These are phyloP conservation scores for Entophlyctis luteolus DNA, from an alignment of 192 early-diverging fungal genomes.

Conservation along the genomic window DNA sequence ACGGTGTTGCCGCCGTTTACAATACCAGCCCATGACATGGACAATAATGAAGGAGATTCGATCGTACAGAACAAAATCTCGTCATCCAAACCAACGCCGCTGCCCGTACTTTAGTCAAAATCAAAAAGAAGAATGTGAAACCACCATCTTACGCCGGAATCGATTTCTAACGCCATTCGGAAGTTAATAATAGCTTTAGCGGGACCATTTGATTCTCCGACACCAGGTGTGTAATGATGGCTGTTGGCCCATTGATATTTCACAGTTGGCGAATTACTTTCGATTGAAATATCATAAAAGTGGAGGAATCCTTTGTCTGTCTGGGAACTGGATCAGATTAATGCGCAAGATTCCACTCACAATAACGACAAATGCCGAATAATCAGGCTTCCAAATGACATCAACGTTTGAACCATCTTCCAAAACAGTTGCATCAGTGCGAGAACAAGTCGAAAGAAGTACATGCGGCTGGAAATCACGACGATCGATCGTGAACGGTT, in stretches of 20 bases:
- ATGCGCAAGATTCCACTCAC: constrained; percentile 37
- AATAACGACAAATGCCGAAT: constrained; percentile 57
- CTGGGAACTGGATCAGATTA: constrained; percentile 4
- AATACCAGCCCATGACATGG: constrained; percentile 68
- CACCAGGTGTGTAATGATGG: constrained; percentile 62
- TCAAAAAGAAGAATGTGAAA: neutral
- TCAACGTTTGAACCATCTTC: constrained; percentile 72
- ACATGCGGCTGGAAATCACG: constrained; percentile 53
- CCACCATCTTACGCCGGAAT: constrained; percentile 66
- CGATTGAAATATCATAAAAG: constrained; percentile 56
- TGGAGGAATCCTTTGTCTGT: constrained; percentile 68
- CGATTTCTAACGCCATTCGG: constrained; percentile 71
- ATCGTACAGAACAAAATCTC: constrained; percentile 67
- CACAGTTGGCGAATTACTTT: constrained; percentile 25
- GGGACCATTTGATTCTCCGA: constrained; percentile 65
- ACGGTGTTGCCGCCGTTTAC: constrained; percentile 56
- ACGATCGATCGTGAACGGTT: too few species aligned
- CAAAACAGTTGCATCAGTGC: constrained; percentile 58
- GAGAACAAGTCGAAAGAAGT: constrained; percentile 58
- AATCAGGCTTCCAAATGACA: constrained; percentile 73
- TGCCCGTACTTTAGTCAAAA: constrained; percentile 15
- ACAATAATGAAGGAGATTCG: constrained; percentile 66
- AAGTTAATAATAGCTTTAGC: constrained; percentile 46
- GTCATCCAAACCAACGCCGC: constrained; percentile 61
- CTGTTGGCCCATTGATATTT: constrained; percentile 55